Base-by-base conservation (phyloP, 2,329 filamentous ascomycete genomes). In the Fusarium sp. region DNA sequence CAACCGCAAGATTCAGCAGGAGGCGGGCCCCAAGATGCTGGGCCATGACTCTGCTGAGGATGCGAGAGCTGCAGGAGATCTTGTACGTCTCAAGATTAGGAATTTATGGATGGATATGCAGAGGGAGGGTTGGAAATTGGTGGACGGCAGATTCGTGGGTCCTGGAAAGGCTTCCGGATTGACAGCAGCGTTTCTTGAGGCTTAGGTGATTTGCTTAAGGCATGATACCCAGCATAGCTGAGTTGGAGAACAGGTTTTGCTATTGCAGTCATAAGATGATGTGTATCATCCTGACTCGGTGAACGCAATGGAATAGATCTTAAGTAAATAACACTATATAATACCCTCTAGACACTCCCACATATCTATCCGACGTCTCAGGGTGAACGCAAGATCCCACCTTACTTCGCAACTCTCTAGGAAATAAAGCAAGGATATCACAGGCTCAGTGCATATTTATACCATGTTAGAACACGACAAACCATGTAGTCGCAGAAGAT, bases 31-130 rank as follows among this genome's bases (percentile, higher is more conserved):
- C 5, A 78, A 80, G 44, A 77, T 82, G 20, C 71, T 81, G 20
- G 96, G 96, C 0, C 96, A 99, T 78, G 96, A 99, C 80, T 97
- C 93, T 25, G 91, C 90, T 25, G 96, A 99, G 77, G 96, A 99
- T 75, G 93, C 96, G 1, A 86, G 90, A 46, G 92, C 94, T 0
- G 95, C 96, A 0, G 96, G 95, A 1, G 94, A 98, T 62, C 78
- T 99, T 51, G 92, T 97, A 0, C 83, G 91, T 46, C 84, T 88
- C 49, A 92, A 89, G 77, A 84, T 96, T 7, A 85, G 83, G 52
- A 84, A 90, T 55, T 85, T 88, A 65, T 97, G 93, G 92, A 87
- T 84, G 65, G 78, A 80, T 32, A 82, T 96, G 83, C 85, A 87
- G 77, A 78, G 80, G 40, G 80, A 85, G 22, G 93, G 93, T 0